These are phyloP conservation scores for Suillus paluster DNA, from an alignment of 768 basidiomycete species.

Conservation along the genomic window DNA sequence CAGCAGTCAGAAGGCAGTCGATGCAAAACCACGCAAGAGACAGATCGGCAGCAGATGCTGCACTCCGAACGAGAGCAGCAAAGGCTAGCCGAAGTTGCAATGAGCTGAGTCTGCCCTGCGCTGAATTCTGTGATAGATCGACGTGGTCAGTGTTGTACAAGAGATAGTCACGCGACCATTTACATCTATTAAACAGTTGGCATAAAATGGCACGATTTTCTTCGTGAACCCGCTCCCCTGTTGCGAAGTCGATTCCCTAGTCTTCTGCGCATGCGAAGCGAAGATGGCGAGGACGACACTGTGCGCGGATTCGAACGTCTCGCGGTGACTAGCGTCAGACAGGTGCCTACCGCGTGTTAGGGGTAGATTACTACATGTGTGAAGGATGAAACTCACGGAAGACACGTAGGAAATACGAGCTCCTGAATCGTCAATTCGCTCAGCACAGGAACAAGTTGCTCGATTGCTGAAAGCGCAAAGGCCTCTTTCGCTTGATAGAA, in stretches of 20 bases:
- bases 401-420: constrained; percentile 61
- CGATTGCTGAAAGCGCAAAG: constrained; percentile 73
- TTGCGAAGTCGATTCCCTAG: constrained; percentile 13
- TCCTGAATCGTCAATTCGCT: constrained; percentile 55
- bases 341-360: constrained; percentile 53
- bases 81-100: constrained; percentile 76
- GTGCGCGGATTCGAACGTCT: constrained; percentile 87
- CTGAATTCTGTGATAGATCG: constrained; percentile 56
- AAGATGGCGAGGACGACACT: constrained; percentile 82
- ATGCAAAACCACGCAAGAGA: constrained; percentile 75
- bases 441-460: constrained; percentile 74
- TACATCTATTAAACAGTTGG: constrained; percentile 72
- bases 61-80: constrained; percentile 68
- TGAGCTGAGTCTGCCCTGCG: constrained; percentile 60
- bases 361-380: not conserved
- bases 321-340: constrained; percentile 58
- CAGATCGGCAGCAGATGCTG: constrained; percentile 45
- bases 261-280: constrained; percentile 56
- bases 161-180: constrained; percentile 15
- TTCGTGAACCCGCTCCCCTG: constrained; percentile 47
- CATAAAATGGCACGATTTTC: constrained; percentile 76
- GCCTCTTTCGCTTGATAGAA: constrained; percentile 48
- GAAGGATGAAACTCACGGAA: constrained; percentile 55
- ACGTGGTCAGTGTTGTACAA: constrained; percentile 8
- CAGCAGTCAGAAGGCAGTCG: constrained; percentile 51